phyloP scores from a whole-genome alignment of 202 grass and related monocot genomes.

The Eragrostis tef region DNA sequence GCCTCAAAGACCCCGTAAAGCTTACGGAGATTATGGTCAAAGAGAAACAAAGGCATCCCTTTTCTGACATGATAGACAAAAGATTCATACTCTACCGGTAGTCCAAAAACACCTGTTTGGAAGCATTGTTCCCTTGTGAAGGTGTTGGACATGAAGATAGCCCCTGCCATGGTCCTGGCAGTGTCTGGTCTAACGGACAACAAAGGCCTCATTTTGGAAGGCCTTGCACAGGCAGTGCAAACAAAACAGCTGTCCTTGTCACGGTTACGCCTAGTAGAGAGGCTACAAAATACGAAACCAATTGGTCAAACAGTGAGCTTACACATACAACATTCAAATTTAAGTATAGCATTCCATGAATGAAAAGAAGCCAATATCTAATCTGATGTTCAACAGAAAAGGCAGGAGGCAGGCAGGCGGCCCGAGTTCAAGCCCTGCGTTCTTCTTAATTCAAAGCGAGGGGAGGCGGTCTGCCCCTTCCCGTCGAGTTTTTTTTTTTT shows the following conservation, averaged over 20 bases:
- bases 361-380: neutral
- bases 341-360: neutral
- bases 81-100: slow-evolving; percentile 45
- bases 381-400: too few species aligned
- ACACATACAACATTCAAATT: neutral
- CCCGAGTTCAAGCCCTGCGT: too few species aligned
- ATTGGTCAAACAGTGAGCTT: neutral
- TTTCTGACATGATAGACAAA: slow-evolving; percentile 56
- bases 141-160: slow-evolving; percentile 78
- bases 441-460: too few species aligned
- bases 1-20: slow-evolving; percentile 72
- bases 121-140: slow-evolving; percentile 58
- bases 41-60: slow-evolving; percentile 71
- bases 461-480: too few species aligned
- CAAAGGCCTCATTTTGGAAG: slow-evolving; percentile 39
- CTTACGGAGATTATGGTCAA: slow-evolving; percentile 56
- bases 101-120: slow-evolving; percentile 43
- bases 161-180: slow-evolving; percentile 47
- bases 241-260: neutral
- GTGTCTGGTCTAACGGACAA: slow-evolving; percentile 17
- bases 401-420: too few species aligned
- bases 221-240: slow-evolving; percentile 28
- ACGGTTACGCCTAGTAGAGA: neutral
- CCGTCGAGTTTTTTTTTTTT: too few species aligned
- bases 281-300: neutral